phyloP scores from a whole-genome alignment of 805 yeast species.

The Saccharomyces jurei region DNA sequence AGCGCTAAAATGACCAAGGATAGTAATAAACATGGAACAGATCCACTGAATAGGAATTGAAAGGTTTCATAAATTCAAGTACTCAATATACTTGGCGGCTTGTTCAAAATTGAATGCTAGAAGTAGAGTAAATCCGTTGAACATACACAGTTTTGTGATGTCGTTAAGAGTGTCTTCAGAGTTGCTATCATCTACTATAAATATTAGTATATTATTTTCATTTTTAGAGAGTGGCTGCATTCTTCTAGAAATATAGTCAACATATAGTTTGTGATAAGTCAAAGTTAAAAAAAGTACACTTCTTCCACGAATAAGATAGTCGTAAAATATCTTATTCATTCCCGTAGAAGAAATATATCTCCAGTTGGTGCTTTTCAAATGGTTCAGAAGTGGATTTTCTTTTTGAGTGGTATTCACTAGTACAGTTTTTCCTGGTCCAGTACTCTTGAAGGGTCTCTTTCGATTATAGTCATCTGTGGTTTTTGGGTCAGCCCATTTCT shows the following conservation, averaged over 20 bases:
- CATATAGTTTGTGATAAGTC: slow-evolving; percentile 67
- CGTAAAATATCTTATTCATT: slow-evolving; percentile 42
- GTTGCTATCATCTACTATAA: slow-evolving; percentile 59
- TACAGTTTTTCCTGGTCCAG: slow-evolving; percentile 30
- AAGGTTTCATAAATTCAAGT: slow-evolving; percentile 14
- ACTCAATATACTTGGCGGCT: slow-evolving; percentile 40
- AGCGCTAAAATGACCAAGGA: slow-evolving; percentile 87
- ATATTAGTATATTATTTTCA: slow-evolving; percentile 46
- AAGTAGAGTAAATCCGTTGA: slow-evolving; percentile 35
- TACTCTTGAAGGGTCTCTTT: slow-evolving; percentile 1
- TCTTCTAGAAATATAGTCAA: slow-evolving; percentile 61
- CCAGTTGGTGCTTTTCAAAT: slow-evolving; percentile 48
- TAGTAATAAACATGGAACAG: slow-evolving; percentile 73
- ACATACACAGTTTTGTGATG: slow-evolving; percentile 34
- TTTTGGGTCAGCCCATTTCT: slow-evolving; percentile 10
- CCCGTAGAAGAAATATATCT: slow-evolving; percentile 33
- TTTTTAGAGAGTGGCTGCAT: slow-evolving; percentile 36
- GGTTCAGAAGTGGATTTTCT: slow-evolving; percentile 61
- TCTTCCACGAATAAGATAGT: slow-evolving; percentile 54
- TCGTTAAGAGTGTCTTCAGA: slow-evolving; percentile 38
- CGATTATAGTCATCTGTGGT: slow-evolving; percentile 11
- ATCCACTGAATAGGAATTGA: slow-evolving; percentile 25
- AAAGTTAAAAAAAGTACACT: slow-evolving; percentile 55
- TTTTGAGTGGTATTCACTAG: slow-evolving; percentile 59
- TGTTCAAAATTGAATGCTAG: slow-evolving; percentile 43